Base-by-base conservation (phyloP, 2,329 filamentous ascomycete species). In the Zymoseptoria ardabiliae region DNA sequence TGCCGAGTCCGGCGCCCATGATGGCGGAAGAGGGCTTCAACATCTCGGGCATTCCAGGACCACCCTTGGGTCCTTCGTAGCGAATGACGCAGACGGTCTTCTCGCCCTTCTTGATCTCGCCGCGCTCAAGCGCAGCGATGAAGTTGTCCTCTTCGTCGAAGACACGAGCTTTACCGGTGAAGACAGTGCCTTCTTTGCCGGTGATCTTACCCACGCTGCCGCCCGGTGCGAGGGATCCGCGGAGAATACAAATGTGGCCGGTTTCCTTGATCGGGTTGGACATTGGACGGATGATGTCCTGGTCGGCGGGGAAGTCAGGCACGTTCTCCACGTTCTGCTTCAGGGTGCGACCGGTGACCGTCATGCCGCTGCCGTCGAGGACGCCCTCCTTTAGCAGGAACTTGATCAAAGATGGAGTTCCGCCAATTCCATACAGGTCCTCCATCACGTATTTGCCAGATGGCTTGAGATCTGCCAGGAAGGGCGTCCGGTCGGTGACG, bases 81-180 rank as follows among this genome's bases (percentile, higher is more conserved):
- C 87, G 84, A 73, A 90, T 89, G 56, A 90, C 84, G 28, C 90
- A 86, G 49, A 90, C 87, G 0, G 85, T 88, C 76, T 90, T 90
- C 70, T 90, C 87, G 56, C 86, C 86, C 77, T 88, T 88, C 72
- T 86, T 88, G 72, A 90, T 84, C 64, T 86, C 84, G 21, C 84
- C 84, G 45, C 76, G 75, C 73, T 90, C 87, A 25, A 90, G 81
- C 1, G 86, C 85, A 35, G 77, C 71, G 67, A 89, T 85, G 75
- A 90, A 89, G 61, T 81, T 78, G 64, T 89, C 85, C 72, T 90
- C 87, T 20, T 79, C 79, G 69, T 90, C 84, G 72, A 86, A 90
- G 66, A 86, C 85, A 65, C 84, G 85, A 2, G 87, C 87, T 69
- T 85, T 88, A 54, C 87, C 87, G 1, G 78, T 82, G 74, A 90